Base-by-base conservation (phyloP, 1,284 basidiomycete genomes). In the Schizopora paradoxa region DNA sequence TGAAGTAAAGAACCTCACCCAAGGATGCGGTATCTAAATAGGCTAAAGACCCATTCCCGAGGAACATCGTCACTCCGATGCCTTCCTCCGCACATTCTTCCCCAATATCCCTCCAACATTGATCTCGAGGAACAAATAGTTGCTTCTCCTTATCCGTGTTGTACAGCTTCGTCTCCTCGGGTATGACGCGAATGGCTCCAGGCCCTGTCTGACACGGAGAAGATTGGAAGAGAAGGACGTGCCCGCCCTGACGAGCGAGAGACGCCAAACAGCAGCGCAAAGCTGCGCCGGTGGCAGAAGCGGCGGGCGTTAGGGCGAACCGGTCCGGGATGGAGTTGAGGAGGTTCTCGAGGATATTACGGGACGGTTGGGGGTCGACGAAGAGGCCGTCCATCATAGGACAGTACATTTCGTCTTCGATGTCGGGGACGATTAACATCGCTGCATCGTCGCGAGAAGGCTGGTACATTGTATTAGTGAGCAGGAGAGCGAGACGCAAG, bases 1-100 rank as follows among this genome's bases (percentile, higher is more conserved):
- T 22, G 29, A 32, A 26, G 31, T 7, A 44, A 36, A 21, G 32
- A 41, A 25, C 59, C 72, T 41, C 53, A 84, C 90, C 87, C 48
- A 99, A 80, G 1, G 88, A 90, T 1, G 86, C 95, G 1, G 97
- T 70, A 64, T 99, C 95, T 54, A 92, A 85, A 56, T 82, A 35
- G n/a, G 33, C 25, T 27, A 21, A 86, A 61, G 82, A 80, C 49
- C 70, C 79, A 43, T 90, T 91, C 48, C 91, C 91, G 28, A 97
- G 71, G 66, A 96, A 95, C 63, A 92, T 72, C 60, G 85, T 94
- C 51, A 97, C 82, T 1, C 92, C 95, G 29, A 99, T 77, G 13
- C 96, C 96, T 42, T 86, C 81, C 52, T 92, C 85, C 3, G 86
- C 87, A 54, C 90, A 88, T 61, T 95, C 89, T 56, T 94, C 90